Conservation (phyloP, 2,329 filamentous ascomycete genomes). For the Fusarium sp. region DNA sequence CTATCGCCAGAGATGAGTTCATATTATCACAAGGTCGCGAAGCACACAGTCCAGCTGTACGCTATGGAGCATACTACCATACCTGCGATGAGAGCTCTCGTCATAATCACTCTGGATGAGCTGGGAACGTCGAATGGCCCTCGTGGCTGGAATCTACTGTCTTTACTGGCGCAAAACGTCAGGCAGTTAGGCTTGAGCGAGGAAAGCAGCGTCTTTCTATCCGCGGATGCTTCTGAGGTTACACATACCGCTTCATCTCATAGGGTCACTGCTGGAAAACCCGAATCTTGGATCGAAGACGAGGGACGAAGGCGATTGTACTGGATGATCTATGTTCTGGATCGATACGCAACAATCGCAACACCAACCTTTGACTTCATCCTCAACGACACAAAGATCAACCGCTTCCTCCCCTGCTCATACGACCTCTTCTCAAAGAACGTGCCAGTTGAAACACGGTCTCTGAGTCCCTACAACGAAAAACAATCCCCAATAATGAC, state of each 20-base stretch:
- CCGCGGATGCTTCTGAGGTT: constrained; percentile 45
- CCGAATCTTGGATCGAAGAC: constrained; percentile 56
- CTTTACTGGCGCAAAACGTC: constrained; percentile 51
- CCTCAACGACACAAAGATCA: constrained; percentile 52
- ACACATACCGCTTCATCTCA: constrained; percentile 49
- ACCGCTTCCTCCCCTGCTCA: constrained; percentile 53
- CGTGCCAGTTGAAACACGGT: constrained; percentile 53
- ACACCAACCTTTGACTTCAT: constrained; percentile 54
- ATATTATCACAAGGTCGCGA: constrained; percentile 52
- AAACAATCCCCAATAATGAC: constrained; percentile 36
- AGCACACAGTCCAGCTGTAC: constrained; percentile 53
- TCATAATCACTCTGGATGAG: constrained; percentile 54
- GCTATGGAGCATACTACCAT: constrained; percentile 54
- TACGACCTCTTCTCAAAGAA: constrained; percentile 57
- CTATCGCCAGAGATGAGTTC: constrained; percentile 50
- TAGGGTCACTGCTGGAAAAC: constrained; percentile 47
- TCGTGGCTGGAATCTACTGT: constrained; percentile 53
- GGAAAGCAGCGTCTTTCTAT: constrained; percentile 51
- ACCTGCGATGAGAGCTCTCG: constrained; percentile 50
- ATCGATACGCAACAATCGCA: constrained; percentile 55
- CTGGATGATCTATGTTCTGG: constrained; percentile 58
- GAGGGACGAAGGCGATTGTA: constrained; percentile 54
- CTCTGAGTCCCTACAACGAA: constrained; percentile 39
- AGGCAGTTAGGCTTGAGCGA: constrained; percentile 52
- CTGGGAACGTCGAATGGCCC: constrained; percentile 55